Base-by-base conservation (phyloP, 2,329 filamentous ascomycete species). In the Aspergillus jensenii region DNA sequence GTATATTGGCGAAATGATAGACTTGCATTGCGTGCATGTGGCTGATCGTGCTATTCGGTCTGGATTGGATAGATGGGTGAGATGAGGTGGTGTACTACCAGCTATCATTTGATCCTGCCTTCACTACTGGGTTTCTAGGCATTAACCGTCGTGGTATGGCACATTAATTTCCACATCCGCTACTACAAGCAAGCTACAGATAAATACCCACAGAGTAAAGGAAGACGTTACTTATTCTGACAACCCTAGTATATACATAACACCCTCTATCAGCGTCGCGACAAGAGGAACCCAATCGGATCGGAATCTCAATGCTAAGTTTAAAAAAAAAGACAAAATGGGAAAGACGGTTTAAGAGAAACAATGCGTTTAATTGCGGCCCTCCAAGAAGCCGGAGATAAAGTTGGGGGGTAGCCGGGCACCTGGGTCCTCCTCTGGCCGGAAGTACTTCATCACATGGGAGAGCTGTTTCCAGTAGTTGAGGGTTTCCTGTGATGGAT, bases 391-490 rank as follows among this genome's bases (percentile, higher is more conserved):
- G 50, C 91, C 91, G 68, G 87, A 84, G 80, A 99, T 96, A 80
- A 99, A 99, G 81, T 86, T 95, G 69, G 86, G 86, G 40, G 93
- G 93, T 78, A 97, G 79, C 74, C 86, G 87, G 68, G 85, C 82
- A 66, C 82, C 91, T 75, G 82, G 89, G 76, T 86, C 91, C 82
- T 87, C 91, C 77, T 98, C 93, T 68, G 87, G 84, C 74, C 93
- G 87, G 84, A 98, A 99, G 79, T 96, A 99, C 70, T 95, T 92
- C 85, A 99, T 91, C 67, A 99, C 85, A 76, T 99, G 95, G 63
- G 90, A 90, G 62, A 93, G 84, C 79, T 99, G 95, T 80, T 97
- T 96, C 95, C 95, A 99, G 84, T 90, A 99, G 81, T 99, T 99
- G 83, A 99, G 87, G 54, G 90, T 99, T 84, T 99, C 95, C 93